Evolutionary conservation across 495 filamentous ascomycete species (phyloP), one percentile per base, ranked within the genome.

Genomic region (Darksidea phi): DNA sequence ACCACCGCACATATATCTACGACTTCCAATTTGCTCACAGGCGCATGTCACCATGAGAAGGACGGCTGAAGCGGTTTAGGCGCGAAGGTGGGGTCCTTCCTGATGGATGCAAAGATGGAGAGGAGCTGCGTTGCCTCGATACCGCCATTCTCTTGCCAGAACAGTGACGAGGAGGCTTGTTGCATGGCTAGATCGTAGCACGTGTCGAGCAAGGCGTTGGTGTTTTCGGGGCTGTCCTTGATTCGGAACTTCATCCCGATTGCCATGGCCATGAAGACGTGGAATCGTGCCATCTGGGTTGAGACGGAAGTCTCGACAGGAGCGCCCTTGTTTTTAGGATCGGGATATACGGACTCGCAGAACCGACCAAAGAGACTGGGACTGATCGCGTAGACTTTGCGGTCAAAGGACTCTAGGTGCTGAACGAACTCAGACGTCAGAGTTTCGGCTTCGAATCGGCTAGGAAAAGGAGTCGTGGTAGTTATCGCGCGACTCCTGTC

Each of bases 221-320:
- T 63, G 11, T 17, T 15, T 18, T 64, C 61, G 24, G 54, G 13
- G 10, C 24, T 54, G 26, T 58, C 51, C 24, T 36, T 46, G 21
- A 64, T 59, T 18, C 61, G 48, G n/a, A 59, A 18, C 48, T 64
- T 64, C 61, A 64, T 64, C 28, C 54, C 61, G 20, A 64, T 59
- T 6, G 61, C 48, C 61, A 64, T 64, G 17, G 61, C 55, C 13
- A 64, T 23, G 49, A 64, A 64, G 37, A 64, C 61, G 32, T 64
- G 61, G 42, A 64, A 64, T 25, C 61, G 61, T 26, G 55, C 61
- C 61, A 64, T 64, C 18, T 4, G 42, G n/a, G 48, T 34, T 1
- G 61, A 59, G 32, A 49, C 28, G 6, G 48, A 45, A n/a, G 41
- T 25, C 6, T 52, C 61, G 41, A 52, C 49, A n/a, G 59, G 20